Evolutionary conservation across 2,329 filamentous ascomycete genomes (phyloP).

Genomic region (Aspergillus tamarii): DNA sequence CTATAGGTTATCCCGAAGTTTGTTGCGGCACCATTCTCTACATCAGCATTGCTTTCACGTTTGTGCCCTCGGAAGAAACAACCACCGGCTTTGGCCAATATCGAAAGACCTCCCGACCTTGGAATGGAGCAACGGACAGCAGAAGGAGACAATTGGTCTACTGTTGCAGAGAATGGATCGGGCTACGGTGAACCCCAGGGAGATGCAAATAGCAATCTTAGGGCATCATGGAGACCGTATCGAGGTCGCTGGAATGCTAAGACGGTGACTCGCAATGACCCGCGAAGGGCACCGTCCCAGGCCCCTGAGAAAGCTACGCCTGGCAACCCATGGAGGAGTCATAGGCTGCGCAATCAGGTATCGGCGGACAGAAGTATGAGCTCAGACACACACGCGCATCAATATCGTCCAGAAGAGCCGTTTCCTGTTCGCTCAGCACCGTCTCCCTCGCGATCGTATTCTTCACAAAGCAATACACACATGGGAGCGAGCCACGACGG

Average conservation of each 20-base stretch:
- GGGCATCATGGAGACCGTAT: constrained; percentile 24
- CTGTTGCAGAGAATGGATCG: constrained; percentile 8
- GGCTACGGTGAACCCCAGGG: neutral
- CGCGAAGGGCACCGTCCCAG: neutral
- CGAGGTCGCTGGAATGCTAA: constrained; percentile 24
- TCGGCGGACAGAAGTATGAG: neutral
- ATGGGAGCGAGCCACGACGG: neutral
- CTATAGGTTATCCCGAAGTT: neutral
- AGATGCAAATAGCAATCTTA: constrained; percentile 3
- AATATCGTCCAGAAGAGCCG: neutral
- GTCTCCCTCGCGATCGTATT: neutral
- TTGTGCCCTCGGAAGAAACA: neutral
- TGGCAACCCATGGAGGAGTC: neutral
- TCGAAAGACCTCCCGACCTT: neutral
- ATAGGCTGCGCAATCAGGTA: constrained; percentile 7
- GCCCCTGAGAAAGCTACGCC: constrained; percentile 4
- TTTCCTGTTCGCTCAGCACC: neutral
- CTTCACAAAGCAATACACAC: neutral
- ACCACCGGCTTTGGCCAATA: neutral
- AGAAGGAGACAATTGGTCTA: constrained; percentile 4
- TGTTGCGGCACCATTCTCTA: neutral
- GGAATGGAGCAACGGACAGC: constrained; percentile 10
- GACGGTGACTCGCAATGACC: constrained; percentile 5
- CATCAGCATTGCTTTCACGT: neutral
- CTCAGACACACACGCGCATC: constrained; percentile 3